These are phyloP conservation scores for Gillenia trifoliata DNA, from an alignment of 306 rosid species.

Conservation along the genomic window DNA sequence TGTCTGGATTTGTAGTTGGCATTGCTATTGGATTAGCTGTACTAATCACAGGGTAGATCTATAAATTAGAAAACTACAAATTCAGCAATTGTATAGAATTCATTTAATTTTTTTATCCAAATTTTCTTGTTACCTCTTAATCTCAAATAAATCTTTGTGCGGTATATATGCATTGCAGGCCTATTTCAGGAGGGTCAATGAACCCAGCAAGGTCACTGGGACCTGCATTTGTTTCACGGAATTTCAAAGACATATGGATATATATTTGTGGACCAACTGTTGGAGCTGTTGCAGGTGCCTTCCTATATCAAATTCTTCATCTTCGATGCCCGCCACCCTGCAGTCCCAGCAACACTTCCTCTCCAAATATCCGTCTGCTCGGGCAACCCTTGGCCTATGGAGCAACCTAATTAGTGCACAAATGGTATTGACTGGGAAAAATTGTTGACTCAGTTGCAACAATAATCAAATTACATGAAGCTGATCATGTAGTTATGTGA, in stretches of 20 bases:
- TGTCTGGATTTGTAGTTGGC: conserved; percentile 78
- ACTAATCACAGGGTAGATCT: conserved; percentile 62
- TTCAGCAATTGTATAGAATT: background rate
- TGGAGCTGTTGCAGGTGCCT: conserved; percentile 60
- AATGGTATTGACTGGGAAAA: background rate
- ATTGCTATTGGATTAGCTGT: conserved; percentile 67
- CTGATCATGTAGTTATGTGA: background rate
- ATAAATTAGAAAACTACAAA: background rate
- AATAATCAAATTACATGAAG: background rate
- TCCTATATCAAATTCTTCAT: conserved; percentile 36
- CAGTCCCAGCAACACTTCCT: conserved; percentile 13
- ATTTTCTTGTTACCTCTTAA: too few species aligned
- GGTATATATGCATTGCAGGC: conserved; percentile 30
- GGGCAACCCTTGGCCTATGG: background rate
- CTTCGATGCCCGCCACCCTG: conserved; percentile 24
- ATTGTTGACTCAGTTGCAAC: background rate
- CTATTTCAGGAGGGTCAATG: conserved; percentile 87
- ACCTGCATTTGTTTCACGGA: conserved; percentile 71
- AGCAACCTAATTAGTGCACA: conserved; percentile 6
- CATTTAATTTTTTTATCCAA: too few species aligned
- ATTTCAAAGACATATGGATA: conserved; percentile 64
- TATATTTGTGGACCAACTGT: conserved; percentile 57
- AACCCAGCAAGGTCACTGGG: conserved; percentile 91
- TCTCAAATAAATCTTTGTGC: too few species aligned
- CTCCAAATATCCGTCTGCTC: conserved; percentile 15